Conservation (phyloP, 352 stramenopile species). For the Phytopythium aichiense region DNA sequence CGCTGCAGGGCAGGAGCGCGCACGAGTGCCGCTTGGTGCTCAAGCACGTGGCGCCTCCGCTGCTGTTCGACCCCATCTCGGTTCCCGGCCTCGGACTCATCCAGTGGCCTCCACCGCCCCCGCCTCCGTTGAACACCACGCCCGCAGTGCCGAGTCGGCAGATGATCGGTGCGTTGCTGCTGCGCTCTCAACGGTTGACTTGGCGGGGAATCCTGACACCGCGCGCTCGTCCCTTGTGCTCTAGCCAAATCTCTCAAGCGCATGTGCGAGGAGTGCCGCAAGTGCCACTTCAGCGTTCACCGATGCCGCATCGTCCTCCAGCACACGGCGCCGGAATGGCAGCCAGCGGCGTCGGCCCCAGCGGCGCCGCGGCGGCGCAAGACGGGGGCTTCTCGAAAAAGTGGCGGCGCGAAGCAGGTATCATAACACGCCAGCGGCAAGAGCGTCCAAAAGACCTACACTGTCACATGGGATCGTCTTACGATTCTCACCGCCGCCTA, state of each 20-base stretch:
- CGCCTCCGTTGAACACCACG: slow-evolving; percentile 10
- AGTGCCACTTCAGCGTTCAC: slow-evolving; percentile 60
- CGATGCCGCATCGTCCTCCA: slow-evolving; percentile 61
- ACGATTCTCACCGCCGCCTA: not conserved
- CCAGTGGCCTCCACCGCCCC: slow-evolving; percentile 17
- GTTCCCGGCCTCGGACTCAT: slow-evolving; percentile 16
- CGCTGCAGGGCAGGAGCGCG: slow-evolving; percentile 11
- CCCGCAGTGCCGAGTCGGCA: slow-evolving; percentile 11
- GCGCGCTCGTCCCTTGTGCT: not conserved
- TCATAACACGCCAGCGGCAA: not conserved
- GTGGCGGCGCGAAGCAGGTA: not conserved
- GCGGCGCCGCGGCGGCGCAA: slow-evolving; percentile 24
- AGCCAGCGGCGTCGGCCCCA: slow-evolving; percentile 21
- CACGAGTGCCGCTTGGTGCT: slow-evolving; percentile 26
- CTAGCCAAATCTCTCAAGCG: slow-evolving; percentile 33
- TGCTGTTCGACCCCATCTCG: slow-evolving; percentile 24
- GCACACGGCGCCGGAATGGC: slow-evolving; percentile 71
- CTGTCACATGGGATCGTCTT: slow-evolving; percentile 1
- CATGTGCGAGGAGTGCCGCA: slow-evolving; percentile 68
- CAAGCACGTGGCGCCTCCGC: slow-evolving; percentile 25
- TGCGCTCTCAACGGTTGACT: no score
- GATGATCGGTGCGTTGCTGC: not conserved
- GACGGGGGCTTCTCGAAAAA: slow-evolving; percentile 5
- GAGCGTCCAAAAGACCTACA: not conserved
- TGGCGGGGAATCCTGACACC: not conserved